phyloP scores from a whole-genome alignment of 2,329 filamentous ascomycete genomes.

The Colletotrichum orbiculare region DNA sequence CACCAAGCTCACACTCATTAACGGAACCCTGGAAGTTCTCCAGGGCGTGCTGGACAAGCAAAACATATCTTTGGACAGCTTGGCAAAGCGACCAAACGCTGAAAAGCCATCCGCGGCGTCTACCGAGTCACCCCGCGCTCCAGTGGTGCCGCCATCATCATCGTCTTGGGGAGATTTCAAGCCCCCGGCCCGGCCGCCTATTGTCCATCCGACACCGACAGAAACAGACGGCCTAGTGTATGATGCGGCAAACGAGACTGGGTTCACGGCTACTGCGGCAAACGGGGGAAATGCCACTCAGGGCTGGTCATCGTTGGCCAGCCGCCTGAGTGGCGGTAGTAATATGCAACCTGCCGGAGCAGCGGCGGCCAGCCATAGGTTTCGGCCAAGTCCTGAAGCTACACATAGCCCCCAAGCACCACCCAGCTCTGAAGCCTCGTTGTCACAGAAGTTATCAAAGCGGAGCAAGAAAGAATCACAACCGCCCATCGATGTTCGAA shows the following conservation, averaged over 20 bases:
- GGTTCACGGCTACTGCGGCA: too few species aligned
- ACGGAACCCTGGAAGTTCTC: slow-evolving; percentile 50
- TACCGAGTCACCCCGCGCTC: too few species aligned
- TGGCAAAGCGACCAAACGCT: slow-evolving; percentile 23
- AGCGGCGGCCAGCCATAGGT: not conserved
- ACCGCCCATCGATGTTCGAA: slow-evolving; percentile 9
- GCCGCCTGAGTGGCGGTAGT: slow-evolving; percentile 5
- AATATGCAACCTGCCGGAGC: not conserved
- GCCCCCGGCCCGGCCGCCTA: not conserved
- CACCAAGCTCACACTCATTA: slow-evolving; percentile 43
- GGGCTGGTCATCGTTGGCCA: slow-evolving; percentile 12
- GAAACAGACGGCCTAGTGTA: not conserved
- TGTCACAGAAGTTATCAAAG: not conserved
- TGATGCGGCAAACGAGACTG: too few species aligned
- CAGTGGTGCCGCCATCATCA: too few species aligned
- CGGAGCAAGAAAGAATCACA: slow-evolving; percentile 2
- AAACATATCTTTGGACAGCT: slow-evolving; percentile 34
- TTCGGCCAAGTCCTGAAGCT: too few species aligned
- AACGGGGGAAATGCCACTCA: not conserved
- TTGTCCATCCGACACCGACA: not conserved
- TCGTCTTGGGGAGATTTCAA: too few species aligned
- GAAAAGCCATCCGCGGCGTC: too few species aligned
- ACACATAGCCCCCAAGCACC: not conserved
- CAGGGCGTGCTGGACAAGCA: slow-evolving; percentile 50
- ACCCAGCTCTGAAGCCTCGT: not conserved